Evolutionary conservation across 768 basidiomycete genomes (phyloP).

Genomic region (Russula sp.): DNA sequence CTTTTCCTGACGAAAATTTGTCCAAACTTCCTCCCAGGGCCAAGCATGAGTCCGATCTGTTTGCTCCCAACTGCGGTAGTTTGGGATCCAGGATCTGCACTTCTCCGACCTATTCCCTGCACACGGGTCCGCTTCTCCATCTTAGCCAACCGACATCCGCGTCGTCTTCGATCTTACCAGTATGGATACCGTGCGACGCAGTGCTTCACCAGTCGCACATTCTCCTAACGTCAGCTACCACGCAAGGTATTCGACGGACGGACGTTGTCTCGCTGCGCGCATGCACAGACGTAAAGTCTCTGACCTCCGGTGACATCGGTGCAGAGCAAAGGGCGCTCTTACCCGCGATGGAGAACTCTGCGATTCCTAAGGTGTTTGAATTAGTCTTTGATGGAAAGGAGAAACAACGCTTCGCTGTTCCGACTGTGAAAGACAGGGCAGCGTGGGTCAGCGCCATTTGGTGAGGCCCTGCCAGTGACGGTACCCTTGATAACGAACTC

Average conservation of each 20-base stretch:
- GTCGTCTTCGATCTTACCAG: conserved; percentile 37
- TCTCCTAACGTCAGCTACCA: conserved; percentile 48
- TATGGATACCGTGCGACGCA: conserved; percentile 51
- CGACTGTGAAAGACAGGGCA: conserved; percentile 60
- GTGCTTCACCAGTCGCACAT: conserved; percentile 42
- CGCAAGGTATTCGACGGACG: conserved; percentile 42
- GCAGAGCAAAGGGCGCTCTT: conserved; percentile 46
- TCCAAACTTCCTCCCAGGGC: neutral
- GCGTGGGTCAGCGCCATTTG: conserved; percentile 75
- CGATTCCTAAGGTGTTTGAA: conserved; percentile 59
- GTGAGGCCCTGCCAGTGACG: conserved; percentile 39
- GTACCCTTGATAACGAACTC: neutral
- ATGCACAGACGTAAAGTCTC: conserved; percentile 64
- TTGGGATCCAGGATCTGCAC: conserved; percentile 27
- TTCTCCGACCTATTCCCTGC: conserved; percentile 28
- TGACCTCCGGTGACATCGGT: conserved; percentile 44
- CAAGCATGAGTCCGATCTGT: conserved; percentile 10
- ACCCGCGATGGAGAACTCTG: conserved; percentile 38
- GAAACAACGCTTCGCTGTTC: conserved; percentile 60
- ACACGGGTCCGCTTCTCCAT: conserved; percentile 48
- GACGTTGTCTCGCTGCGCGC: conserved; percentile 49
- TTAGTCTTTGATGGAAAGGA: conserved; percentile 53
- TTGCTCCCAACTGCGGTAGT: conserved; percentile 1
- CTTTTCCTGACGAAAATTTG: neutral
- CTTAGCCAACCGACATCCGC: conserved; percentile 39